These are phyloP conservation scores for Isatis lusitanica DNA, from an alignment of 441 rosid species.

Conservation along the genomic window DNA sequence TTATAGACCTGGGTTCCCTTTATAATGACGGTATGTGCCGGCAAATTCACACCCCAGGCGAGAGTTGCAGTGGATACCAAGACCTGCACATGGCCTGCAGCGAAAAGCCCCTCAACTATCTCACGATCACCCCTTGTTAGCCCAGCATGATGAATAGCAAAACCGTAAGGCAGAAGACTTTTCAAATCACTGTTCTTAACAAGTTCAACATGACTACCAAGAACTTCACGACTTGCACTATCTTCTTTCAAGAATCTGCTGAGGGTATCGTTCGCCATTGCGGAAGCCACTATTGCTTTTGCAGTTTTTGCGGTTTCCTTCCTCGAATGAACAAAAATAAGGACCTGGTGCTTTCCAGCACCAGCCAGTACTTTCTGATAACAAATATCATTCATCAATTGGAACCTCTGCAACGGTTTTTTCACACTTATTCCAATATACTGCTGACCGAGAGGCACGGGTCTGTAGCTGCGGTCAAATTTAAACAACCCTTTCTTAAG, in stretches of 20 bases:
- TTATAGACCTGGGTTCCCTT: constrained; percentile 93
- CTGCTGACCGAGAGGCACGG: constrained; percentile 86
- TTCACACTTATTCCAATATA: constrained; percentile 84
- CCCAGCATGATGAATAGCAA: constrained; percentile 98
- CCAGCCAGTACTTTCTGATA: constrained; percentile 84
- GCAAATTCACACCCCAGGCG: constrained; percentile 98
- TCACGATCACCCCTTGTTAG: constrained; percentile 81
- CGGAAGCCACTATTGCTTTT: constrained; percentile 74
- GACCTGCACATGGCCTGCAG: constrained; percentile 73
- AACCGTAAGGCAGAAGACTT: constrained; percentile 85
- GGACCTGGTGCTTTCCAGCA: constrained; percentile 95
- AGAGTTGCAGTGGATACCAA: constrained; percentile 97
- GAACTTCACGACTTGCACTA: constrained; percentile 80
- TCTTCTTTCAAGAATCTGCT: constrained; percentile 86
- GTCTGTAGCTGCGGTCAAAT: constrained; percentile 94
- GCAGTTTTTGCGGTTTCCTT: constrained; percentile 99
- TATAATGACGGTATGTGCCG: constrained; percentile 91
- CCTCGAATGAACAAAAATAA: constrained; percentile 94
- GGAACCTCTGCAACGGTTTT: constrained; percentile 94
- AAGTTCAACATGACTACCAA: constrained; percentile 66
- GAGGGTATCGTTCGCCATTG: constrained; percentile 82
- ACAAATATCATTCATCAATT: constrained; percentile 96
- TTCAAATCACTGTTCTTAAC: constrained; percentile 83
- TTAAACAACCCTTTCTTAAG: constrained; percentile 69
- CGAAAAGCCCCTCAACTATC: constrained; percentile 84